Conservation (phyloP, 306 rosid species). For the Vigna nakashimae region DNA sequence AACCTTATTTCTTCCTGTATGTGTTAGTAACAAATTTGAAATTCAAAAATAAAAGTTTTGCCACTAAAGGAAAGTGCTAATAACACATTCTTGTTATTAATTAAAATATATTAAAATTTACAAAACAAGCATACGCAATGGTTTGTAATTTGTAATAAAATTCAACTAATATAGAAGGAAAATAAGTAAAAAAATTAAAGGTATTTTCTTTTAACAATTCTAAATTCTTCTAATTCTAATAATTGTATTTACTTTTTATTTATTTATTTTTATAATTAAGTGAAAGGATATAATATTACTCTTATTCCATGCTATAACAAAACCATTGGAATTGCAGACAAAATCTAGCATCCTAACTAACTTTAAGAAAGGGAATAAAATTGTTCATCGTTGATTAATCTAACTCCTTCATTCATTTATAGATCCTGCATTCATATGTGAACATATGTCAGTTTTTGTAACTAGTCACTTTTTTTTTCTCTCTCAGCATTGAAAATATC, state of each 20-base stretch:
- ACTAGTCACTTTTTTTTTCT: slow-evolving; percentile 3
- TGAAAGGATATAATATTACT: not conserved
- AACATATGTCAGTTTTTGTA: slow-evolving; percentile 31
- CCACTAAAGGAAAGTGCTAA: too few species aligned
- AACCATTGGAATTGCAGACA: slow-evolving; percentile 30
- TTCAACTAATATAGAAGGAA: not conserved
- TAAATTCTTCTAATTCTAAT: not conserved
- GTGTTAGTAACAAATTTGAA: not conserved
- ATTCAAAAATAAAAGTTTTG: too few species aligned
- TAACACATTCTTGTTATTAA: not conserved
- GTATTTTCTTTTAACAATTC: not conserved
- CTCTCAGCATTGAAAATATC: slow-evolving; percentile 35
- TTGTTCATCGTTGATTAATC: not conserved
- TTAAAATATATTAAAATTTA: not conserved
- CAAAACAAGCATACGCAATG: not conserved
- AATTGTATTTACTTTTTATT: not conserved
- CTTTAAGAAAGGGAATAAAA: slow-evolving; percentile 1
- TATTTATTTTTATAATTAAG: not conserved
- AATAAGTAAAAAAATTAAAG: not conserved
- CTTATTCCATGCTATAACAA: slow-evolving; percentile 5
- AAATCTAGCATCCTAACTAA: slow-evolving; percentile 11
- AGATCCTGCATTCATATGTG: slow-evolving; percentile 8
- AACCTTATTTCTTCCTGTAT: not conserved
- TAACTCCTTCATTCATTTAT: slow-evolving; percentile 32
- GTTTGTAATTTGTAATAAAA: not conserved